Evolutionary conservation across 1,284 basidiomycete species (phyloP), one percentile per base, ranked within the genome.

Genomic region (Cutaneotrichosporon sp.): DNA sequence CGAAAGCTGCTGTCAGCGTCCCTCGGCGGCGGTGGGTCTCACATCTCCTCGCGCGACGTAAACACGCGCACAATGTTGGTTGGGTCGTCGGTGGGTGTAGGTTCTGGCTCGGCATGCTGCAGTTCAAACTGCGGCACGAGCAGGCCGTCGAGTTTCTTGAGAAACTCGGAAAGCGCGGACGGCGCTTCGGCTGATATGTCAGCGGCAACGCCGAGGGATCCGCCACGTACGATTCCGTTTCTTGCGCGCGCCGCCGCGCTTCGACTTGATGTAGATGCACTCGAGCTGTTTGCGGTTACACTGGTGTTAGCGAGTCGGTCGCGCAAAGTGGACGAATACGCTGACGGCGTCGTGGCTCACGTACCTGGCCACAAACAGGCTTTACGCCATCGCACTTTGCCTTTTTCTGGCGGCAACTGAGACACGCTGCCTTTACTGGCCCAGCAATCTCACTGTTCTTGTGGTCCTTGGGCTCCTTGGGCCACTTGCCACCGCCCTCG

Each of bases 261-360:
- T 61, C 17, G 70, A 73, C 61, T 75, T 76, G 56, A 76, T 73
- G 55, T 68, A 76, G 33, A 72, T 68, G 55, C 75, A 76, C 46
- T 71, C 67, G 12, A 70, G 51, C 4, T 62, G 58, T 56, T 74
- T 73, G 44, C 64, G 67, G 9, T 50, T 33, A 53, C 75, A 76
- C 69, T 76, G 59, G 9, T 8, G 38, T 41, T 33, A 44, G 42
- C 42, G n/a, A 1, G 22, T 17, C 23, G n/a, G 18, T 12, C 2
- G 18, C 18, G 14, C 18, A 40, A n/a, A 17, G 36, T 17, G 3
- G 5, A 18, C 17, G 37, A n/a, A 18, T n/a, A 38, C 37, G 37
- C 15, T 13, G 37, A n/a, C 15, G 17, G 13, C 20, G n/a, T 12
- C 42, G 22, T 3, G 21, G 23, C 21, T 41, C 13, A 65, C 71